Evolutionary conservation across 2,329 filamentous ascomycete species (phyloP), one percentile per base, ranked within the genome.

Genomic region (Sporothrix luriei): DNA sequence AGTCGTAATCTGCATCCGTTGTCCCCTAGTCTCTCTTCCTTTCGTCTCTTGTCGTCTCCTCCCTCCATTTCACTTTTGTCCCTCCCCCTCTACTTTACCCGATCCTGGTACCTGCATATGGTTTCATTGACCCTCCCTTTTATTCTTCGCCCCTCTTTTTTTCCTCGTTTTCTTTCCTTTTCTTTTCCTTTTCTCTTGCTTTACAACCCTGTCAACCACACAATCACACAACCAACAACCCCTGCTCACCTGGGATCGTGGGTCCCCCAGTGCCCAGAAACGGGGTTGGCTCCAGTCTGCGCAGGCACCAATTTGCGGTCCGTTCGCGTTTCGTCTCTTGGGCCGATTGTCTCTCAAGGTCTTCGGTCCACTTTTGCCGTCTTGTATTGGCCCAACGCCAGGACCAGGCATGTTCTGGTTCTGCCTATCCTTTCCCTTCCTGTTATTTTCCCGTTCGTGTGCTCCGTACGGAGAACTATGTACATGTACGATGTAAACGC

Each of bases 61-160:
- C 13, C 24, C 10, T 26, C 10, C 11, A 7, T 4, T 11, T 24
- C 13, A 14, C 7, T 38, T 29, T 14, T 33, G 43, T n/a, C 57
- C 21, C 59, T 69, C 19, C 59, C 16, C 5, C 48, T n/a, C 48
- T 13, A 43, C 19, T 29, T 29, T 51, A 19, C 46, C 57, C 52
- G 40, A 38, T 52, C 29, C 68, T 61, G 51, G 61, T 66, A 66
- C 61, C 61, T 66, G 68, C 68, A 69, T 69, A 64, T 46, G 57
- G 57, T 69, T 55, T 40, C 68, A 69, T 65, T 65, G 48, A 51
- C 38, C 49, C 38, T 52, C 67, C 54, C 9, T 51, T 33, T n/a
- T 43, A 16, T 49, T 33, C 1, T n/a, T 24, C 24, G 13, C 33
- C 62, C 48, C 16, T 54, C 49, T 54, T 14, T 33, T 33, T n/a